These are phyloP conservation scores for Silene vulgaris DNA, from an alignment of 179 eudicot genomes.

Conservation along the genomic window DNA sequence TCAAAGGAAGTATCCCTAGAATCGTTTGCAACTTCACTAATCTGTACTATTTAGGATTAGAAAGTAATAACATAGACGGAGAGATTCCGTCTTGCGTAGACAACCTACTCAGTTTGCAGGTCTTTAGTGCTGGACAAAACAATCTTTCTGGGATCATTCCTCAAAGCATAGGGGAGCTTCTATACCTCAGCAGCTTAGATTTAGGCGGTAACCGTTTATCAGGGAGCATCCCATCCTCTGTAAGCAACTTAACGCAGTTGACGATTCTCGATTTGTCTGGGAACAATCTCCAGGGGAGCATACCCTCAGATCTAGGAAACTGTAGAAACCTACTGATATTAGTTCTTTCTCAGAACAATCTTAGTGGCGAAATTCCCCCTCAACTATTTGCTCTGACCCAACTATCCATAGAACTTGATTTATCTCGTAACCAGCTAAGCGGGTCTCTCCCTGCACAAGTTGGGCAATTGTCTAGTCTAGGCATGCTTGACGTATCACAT, in stretches of 20 bases:
- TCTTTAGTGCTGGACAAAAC: not conserved
- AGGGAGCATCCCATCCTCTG: slow-evolving; percentile 23
- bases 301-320: slow-evolving; percentile 24
- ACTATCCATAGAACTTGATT: not conserved
- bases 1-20: slow-evolving; percentile 13
- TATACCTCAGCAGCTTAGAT: not conserved
- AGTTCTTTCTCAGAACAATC: slow-evolving; percentile 19
- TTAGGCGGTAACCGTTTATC: slow-evolving; percentile 12
- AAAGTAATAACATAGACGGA: slow-evolving; percentile 23
- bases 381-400: slow-evolving; percentile 14
- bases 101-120: slow-evolving; percentile 17
- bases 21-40: slow-evolving; percentile 28
- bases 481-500: not conserved
- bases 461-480: slow-evolving; percentile 20
- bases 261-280: not conserved
- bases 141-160: slow-evolving; percentile 25
- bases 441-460: slow-evolving; percentile 27
- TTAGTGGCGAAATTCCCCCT: slow-evolving; percentile 26
- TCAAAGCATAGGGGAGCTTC: slow-evolving; percentile 19
- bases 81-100: slow-evolving; percentile 22
- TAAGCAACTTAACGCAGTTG: slow-evolving; percentile 23
- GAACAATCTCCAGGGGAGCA: slow-evolving; percentile 21
- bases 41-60: slow-evolving; percentile 7
- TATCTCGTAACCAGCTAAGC: slow-evolving; percentile 18
- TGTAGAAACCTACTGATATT: slow-evolving; percentile 8